Base-by-base conservation (phyloP, 345 rosid genomes). In the Carallia pectinifolia region DNA sequence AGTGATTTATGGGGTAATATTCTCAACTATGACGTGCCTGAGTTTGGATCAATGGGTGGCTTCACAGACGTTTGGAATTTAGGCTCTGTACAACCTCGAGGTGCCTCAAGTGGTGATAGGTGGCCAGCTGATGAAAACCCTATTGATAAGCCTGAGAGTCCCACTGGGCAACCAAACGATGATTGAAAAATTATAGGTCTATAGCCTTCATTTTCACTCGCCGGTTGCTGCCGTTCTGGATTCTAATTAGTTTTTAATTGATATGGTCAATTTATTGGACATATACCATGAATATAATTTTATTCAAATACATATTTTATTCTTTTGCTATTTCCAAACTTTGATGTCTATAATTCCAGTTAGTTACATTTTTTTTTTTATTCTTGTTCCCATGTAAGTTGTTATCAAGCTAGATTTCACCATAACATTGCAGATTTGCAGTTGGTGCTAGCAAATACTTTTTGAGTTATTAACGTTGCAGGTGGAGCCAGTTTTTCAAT, bases 41-140 rank as follows among this genome's bases (percentile, higher is more conserved):
- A 82, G 64, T 76, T 81, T 70, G 90, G 84, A 62, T 70, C 72
- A 69, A 82, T 75, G 15, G 79, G 64, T 58, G 82, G 64, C 58
- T 81, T 89, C 68, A 85, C 94, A 53, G 96, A 91, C 83, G 68
- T 86, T 13, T 88, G 97, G 98, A 88, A 87, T 78, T 58, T 84
- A 36, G 76, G 79, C 59, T 72, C 82, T 29, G 74, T 73, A 10
- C 89, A 81, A 60, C 85, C 76, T 58, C 82, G 79, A 74, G 89
- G 78, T 78, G 70, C 73, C 65, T 78, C 82, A 62, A 82, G 80
- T 67, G 55, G 48, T 64, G 86, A 81, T 74, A 72, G 63, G 68
- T 83, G 89, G 96, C 80, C 72, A 17, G 77, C 77, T 69, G 83
- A 76, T 69, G 91, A 78, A 48, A 68, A 71, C 34, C 62, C 64